Evolutionary conservation across 2,329 filamentous ascomycete species (phyloP), one percentile per base, ranked within the genome.

Genomic region (Aspergillus viridinutans): DNA sequence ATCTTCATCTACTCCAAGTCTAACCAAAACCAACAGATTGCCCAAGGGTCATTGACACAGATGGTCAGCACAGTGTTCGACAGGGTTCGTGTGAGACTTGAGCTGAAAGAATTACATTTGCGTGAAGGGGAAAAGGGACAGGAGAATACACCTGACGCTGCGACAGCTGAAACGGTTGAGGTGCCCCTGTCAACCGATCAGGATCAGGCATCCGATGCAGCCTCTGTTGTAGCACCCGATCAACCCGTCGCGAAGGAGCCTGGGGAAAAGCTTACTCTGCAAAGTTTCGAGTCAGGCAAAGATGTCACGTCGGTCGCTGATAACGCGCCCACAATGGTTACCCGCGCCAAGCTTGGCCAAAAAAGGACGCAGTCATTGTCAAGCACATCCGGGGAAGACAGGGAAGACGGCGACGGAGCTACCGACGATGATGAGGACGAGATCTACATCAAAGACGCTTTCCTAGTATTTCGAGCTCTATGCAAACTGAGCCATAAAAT

Each of bases 21-120:
- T 62, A 95, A 89, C 61, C 86, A 91, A 56, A 99, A 97, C 72
- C 94, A 99, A 78, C 92, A 96, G 74, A 90, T 97, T 51, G 95
- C 95, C 1, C 95, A 99, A 73, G 94, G 94, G 2, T 97, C 94
- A 3, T 79, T 99, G 69, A 96, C 93, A 3, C 94, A 99, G 76
- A 99, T 99, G 94, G 91, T 97, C 42, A 92, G 93, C 63, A 97
- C 93, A 1, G 94, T 99, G 3, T 99, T 99, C 68, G 94, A 99
- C 74, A 82, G 94, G 60, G 93, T 99, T 62, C 95, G 94, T 77
- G 84, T 85, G 1, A 84, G 94, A 53, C 78, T 99, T 60, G 88
- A 92, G 57, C 86, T 92, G 79, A 97, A 96, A 74, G 92, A 97
- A 70, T 82, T 89, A 38, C 85, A 91, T 21, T 67, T 89, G 55